A percentile compares a stretch with the other conserved stretches of the same genome.
Evolutionary conservation across 148 eudicot genomes (phyloP).

Genomic region (Pharnaceum exiguum): DNA sequence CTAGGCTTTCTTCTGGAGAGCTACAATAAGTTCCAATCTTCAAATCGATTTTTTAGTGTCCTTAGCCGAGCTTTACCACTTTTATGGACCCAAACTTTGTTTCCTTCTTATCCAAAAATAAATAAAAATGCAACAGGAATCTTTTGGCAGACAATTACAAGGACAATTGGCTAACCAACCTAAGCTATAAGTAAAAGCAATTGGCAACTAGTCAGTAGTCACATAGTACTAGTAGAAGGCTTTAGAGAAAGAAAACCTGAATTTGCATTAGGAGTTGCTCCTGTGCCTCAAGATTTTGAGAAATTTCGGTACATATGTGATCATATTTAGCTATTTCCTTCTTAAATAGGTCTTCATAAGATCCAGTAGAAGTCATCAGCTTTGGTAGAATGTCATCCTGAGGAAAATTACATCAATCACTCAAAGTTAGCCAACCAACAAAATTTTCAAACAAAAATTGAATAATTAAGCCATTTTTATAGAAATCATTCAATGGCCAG

Average conservation of each 20-base stretch:
- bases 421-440: conserved; percentile 13
- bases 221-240: neutral
- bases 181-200: neutral
- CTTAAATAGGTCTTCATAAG: conserved; percentile 92
- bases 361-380: conserved; percentile 88
- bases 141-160: too few relatives aligned
- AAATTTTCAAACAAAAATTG: neutral
- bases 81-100: too few relatives aligned
- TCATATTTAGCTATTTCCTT: conserved; percentile 89
- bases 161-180: too few relatives aligned
- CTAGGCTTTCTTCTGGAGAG: neutral
- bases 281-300: conserved; percentile 77
- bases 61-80: too few relatives aligned
- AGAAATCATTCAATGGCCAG: too few relatives aligned
- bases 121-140: too few relatives aligned
- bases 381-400: conserved; percentile 98
- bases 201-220: neutral
- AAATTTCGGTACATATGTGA: conserved; percentile 71
- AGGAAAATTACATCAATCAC: conserved; percentile 14
- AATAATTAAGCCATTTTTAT: neutral
- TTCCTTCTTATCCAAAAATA: too few relatives aligned
- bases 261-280: conserved; percentile 74
- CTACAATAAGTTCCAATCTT: neutral
- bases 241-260: conserved; percentile 45
- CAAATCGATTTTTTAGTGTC: neutral